These are phyloP conservation scores for Lycium barbarum DNA, from an alignment of 257 asterid species.

Conservation along the genomic window DNA sequence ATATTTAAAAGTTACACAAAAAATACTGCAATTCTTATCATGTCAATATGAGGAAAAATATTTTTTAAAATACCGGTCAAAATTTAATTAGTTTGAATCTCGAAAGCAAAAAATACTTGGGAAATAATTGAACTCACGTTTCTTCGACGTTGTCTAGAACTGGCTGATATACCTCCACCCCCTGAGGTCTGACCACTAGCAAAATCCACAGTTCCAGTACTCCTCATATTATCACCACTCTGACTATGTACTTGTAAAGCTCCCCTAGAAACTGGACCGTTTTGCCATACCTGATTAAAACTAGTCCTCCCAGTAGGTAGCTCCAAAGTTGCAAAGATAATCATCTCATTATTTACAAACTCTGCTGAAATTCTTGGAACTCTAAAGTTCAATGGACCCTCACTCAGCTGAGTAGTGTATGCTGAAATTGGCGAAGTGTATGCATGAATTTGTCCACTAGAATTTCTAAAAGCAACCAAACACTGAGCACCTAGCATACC, in stretches of 20 bases:
- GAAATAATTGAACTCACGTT: constrained; percentile 13
- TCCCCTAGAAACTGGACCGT: constrained; percentile 28
- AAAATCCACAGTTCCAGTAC: constrained; percentile 23
- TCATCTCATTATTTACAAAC: constrained; percentile 22
- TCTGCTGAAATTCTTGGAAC: constrained; percentile 33
- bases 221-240: not conserved
- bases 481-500: constrained; percentile 23
- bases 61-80: too few species aligned
- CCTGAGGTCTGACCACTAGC: constrained; percentile 26
- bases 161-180: not conserved
- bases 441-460: constrained; percentile 23
- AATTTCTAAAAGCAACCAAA: constrained; percentile 21
- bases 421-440: constrained; percentile 6
- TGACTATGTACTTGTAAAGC: not conserved
- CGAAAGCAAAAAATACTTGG: too few species aligned
- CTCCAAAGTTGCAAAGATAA: constrained; percentile 35
- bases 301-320: constrained; percentile 31
- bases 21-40: too few species aligned
- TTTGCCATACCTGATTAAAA: constrained; percentile 47
- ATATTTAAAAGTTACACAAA: too few species aligned
- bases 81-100: too few species aligned
- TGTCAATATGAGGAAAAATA: too few species aligned
- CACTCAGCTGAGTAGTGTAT: accelerated
- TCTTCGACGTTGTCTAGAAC: constrained; percentile 26
- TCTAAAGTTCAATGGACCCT: not conserved